phyloP scores from a whole-genome alignment of 352 stramenopile species.

The Paralagenidium karlingii region DNA sequence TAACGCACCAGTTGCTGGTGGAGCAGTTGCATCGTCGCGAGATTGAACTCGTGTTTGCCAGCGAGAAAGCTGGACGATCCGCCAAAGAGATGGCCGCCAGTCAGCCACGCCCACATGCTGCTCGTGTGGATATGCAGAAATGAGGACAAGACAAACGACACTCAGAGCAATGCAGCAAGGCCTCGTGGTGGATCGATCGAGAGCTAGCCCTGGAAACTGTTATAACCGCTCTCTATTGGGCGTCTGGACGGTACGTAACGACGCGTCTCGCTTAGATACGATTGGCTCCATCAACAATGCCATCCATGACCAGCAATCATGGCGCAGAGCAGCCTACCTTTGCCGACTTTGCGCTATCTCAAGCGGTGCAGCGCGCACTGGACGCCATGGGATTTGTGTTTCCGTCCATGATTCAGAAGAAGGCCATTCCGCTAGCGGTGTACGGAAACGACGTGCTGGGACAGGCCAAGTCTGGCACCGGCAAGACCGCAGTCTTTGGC shows the following conservation, averaged over 20 bases:
- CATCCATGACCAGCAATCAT: no score
- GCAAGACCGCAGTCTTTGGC: slow-evolving; percentile 73
- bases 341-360: slow-evolving; percentile 40
- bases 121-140: not conserved
- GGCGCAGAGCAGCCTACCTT: no score
- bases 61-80: slow-evolving; percentile 8
- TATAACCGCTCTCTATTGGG: no score
- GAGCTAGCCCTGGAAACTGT: no score
- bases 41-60: slow-evolving; percentile 33
- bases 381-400: slow-evolving; percentile 30
- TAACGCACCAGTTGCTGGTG: slow-evolving; percentile 55
- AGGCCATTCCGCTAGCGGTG: slow-evolving; percentile 50
- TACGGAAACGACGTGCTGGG: slow-evolving; percentile 72
- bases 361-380: slow-evolving; percentile 33
- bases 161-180: no score
- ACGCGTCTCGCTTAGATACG: no score
- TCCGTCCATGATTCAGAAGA: slow-evolving; percentile 59
- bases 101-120: slow-evolving; percentile 29
- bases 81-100: slow-evolving; percentile 8
- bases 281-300: no score
- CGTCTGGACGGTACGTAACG: no score
- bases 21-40: slow-evolving; percentile 60
- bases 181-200: no score
- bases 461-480: slow-evolving; percentile 73
- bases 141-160: no score